Percentiles rank a stretch among this genome's conserved stretches.
Evolutionary conservation across 805 yeast species (phyloP).

Genomic region (Suhomyces pyralidae): DNA sequence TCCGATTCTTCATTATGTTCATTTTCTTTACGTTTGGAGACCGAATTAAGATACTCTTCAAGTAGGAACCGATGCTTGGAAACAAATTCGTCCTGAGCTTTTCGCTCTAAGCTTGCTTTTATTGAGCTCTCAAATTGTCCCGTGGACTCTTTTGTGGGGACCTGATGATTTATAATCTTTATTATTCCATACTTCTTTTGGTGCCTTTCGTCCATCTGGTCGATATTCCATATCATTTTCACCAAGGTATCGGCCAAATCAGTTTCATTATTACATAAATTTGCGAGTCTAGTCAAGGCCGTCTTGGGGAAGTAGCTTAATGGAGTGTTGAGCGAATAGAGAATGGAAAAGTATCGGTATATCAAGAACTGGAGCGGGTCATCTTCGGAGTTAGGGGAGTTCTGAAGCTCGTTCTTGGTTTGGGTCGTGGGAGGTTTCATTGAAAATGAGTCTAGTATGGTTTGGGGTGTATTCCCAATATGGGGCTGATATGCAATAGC

Average conservation of each 20-base stretch:
- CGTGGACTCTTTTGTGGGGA: not conserved
- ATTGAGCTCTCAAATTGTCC: slow-evolving; percentile 13
- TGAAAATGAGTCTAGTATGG: slow-evolving; percentile 7
- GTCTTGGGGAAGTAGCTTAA: slow-evolving; percentile 48
- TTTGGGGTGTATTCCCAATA: not conserved
- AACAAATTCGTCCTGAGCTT: slow-evolving; percentile 19
- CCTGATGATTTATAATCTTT: slow-evolving; percentile 2
- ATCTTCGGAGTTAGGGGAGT: not conserved
- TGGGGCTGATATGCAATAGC: not conserved
- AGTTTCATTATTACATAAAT: slow-evolving; percentile 34
- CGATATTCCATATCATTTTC: slow-evolving; percentile 31
- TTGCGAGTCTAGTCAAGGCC: slow-evolving; percentile 44
- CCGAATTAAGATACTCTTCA: slow-evolving; percentile 9
- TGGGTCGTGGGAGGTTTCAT: slow-evolving; percentile 16
- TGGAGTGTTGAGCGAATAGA: slow-evolving; percentile 40
- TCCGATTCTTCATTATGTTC: not conserved
- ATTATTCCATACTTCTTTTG: slow-evolving; percentile 27
- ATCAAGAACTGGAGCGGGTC: slow-evolving; percentile 31
- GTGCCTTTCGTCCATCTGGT: slow-evolving; percentile 44
- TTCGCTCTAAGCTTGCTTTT: not conserved
- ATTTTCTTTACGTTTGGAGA: not conserved
- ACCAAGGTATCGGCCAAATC: slow-evolving; percentile 21
- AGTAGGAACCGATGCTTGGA: slow-evolving; percentile 18
- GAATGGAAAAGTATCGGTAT: slow-evolving; percentile 32
- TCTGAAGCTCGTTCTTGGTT: not conserved